Evolutionary conservation across 768 basidiomycete species (phyloP).

Genomic region (Lactifluus hygrophoroides): DNA sequence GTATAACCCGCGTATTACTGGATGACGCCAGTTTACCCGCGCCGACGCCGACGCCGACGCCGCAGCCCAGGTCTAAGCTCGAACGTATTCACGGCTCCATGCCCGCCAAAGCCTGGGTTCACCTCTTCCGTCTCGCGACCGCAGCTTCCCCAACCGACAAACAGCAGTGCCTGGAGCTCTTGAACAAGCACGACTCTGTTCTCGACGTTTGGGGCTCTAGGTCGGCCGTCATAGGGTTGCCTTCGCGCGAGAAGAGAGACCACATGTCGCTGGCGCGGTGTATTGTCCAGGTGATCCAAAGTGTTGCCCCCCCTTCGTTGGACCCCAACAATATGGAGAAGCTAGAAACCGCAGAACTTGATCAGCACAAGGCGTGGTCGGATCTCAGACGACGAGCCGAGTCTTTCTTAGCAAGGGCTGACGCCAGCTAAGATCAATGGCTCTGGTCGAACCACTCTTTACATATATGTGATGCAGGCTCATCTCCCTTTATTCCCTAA

Average conservation of each 20-base stretch:
- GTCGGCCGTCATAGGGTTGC: neutral
- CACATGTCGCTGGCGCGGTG: slow-evolving; percentile 1
- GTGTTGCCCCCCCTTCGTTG: neutral
- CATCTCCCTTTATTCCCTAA: too few relatives aligned
- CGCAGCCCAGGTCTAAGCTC: too few relatives aligned
- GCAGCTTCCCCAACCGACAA: neutral
- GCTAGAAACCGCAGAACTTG: neutral
- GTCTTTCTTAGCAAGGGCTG: neutral
- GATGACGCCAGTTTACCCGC: too few relatives aligned
- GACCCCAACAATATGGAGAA: neutral
- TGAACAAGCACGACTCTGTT: neutral
- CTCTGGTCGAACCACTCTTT: too few relatives aligned
- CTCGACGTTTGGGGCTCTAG: neutral
- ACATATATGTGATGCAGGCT: too few relatives aligned
- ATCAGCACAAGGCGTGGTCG: neutral
- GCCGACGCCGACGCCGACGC: too few relatives aligned
- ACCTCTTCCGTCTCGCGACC: slow-evolving; percentile 12
- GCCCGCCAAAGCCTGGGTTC: neutral
- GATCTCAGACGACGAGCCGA: slow-evolving; percentile 3
- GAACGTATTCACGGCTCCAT: neutral
- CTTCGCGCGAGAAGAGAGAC: slow-evolving; percentile 6
- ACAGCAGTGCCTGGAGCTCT: slow-evolving; percentile 9
- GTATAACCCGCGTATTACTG: neutral
- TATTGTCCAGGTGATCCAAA: neutral
- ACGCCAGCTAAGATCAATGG: neutral